Base-by-base conservation (phyloP, 2,329 filamentous ascomycete genomes). In the Aaosphaeria pasadenensis region DNA sequence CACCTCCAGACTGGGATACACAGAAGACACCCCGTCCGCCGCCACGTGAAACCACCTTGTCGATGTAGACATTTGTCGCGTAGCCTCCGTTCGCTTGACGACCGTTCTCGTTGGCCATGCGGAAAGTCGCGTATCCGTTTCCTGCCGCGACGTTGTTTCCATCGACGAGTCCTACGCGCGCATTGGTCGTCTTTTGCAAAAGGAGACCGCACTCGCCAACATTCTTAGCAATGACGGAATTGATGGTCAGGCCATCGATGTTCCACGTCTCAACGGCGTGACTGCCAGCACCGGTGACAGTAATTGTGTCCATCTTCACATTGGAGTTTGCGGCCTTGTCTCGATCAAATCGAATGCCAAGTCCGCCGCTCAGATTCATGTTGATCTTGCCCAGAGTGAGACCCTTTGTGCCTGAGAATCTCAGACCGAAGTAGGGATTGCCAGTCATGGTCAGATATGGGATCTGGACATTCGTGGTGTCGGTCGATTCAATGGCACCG, bases 191-290 rank as follows among this genome's bases (percentile, higher is more conserved):
- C 38, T 71, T 74, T 47, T 83, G 80, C 30, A 83, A 63, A 11
- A 83, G 70, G n/a, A 83, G 54, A 0, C 79, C 80, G n/a, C 67
- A 80, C 63, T 83, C 79, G 39, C 78, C 79, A 2, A 80, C 75
- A 49, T 83, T 67, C 6, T 69, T 69, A 1, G 79, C 80, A 33
- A 82, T 76, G 39, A 83, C 80, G 13, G 70, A 64, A 54, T 73
- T 72, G 55, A 83, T 77, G 1, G 62, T 70, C 2, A 83, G 71
- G 7, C 77, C 75, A 52, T 82, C 74, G 39, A 83, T 82, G 61
- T 83, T 83, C 77, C 79, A 83, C 0, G 77, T 80, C 65, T 83
- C 80, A 32, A 83, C 77, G 3, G 78, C 79, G 57, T 83, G 80
- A 57, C 76, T 79, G 5, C 76, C 69, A 6, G 79, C 78, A 3